phyloP scores from a whole-genome alignment of 1,284 basidiomycete genomes.

The Peniophora sp. region DNA sequence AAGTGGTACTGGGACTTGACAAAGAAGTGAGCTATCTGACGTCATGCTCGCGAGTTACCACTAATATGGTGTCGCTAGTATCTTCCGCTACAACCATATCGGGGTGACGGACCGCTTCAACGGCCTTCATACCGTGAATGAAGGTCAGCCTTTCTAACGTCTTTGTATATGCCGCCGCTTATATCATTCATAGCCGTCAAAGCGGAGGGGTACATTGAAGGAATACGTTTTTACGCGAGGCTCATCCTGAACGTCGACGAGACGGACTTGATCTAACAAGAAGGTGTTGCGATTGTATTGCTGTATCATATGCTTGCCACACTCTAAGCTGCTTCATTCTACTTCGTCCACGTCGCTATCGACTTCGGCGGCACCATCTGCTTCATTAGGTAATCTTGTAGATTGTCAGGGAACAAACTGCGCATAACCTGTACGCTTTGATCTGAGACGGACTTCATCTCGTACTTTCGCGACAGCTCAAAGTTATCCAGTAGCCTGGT shows the following conservation, averaged over 20 bases:
- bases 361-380: no score
- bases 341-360: no score
- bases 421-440: no score
- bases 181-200: conserved; percentile 7
- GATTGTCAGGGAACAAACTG: no score
- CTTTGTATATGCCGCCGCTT: conserved; percentile 21
- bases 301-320: no score
- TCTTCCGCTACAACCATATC: conserved; percentile 43
- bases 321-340: no score
- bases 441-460: no score
- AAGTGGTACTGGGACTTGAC: conserved; percentile 44
- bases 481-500: no score
- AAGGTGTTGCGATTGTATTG: no score
- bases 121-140: conserved; percentile 39
- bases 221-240: conserved; percentile 13
- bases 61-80: conserved; percentile 10
- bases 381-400: no score
- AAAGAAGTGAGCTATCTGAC: conserved; percentile 14
- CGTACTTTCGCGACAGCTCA: no score
- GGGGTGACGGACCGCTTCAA: conserved; percentile 19
- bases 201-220: conserved; percentile 11
- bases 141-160: conserved; percentile 20
- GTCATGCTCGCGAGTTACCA: no score
- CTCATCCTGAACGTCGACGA: conserved; percentile 15
- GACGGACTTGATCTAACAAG: conserved; percentile 6